phyloP scores from a whole-genome alignment of 208 protist genomes.

The Eutreptiella sp. region DNA sequence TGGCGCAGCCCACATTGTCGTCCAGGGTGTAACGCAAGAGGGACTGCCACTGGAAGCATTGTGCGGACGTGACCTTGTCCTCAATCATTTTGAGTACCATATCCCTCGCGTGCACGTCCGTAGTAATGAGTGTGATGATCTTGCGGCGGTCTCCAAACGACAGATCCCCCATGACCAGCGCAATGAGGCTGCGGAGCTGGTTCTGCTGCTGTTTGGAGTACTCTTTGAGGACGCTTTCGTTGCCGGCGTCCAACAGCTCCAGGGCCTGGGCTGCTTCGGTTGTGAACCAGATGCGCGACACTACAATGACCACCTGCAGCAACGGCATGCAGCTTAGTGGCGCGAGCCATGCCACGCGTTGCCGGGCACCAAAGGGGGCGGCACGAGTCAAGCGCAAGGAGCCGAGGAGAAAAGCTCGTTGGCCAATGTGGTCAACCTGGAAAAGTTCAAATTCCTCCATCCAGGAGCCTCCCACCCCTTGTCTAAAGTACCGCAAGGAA shows the following conservation, averaged over 20 bases:
- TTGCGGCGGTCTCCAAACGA: slow-evolving; percentile 41
- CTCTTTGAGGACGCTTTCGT: slow-evolving; percentile 67
- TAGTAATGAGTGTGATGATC: slow-evolving; percentile 65
- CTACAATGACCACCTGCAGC: slow-evolving; percentile 56
- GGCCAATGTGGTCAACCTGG: too few relatives aligned
- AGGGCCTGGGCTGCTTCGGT: slow-evolving; percentile 57
- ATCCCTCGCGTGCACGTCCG: slow-evolving; percentile 57
- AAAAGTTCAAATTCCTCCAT: too few relatives aligned
- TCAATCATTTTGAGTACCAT: slow-evolving; percentile 5
- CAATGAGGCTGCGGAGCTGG: slow-evolving; percentile 46
- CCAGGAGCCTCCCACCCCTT: too few relatives aligned
- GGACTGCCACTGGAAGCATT: slow-evolving; percentile 59
- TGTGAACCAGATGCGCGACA: slow-evolving; percentile 59
- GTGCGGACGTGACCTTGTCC: slow-evolving; percentile 33
- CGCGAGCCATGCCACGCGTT: too few relatives aligned
- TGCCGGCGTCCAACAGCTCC: slow-evolving; percentile 57
- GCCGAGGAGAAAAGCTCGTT: too few relatives aligned
- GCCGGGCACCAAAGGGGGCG: too few relatives aligned
- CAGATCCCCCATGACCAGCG: slow-evolving; percentile 39
- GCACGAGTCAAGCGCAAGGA: too few relatives aligned
- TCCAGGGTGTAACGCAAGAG: slow-evolving; percentile 63
- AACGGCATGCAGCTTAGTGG: slow-evolving; percentile 53
- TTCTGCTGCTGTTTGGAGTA: slow-evolving; percentile 57
- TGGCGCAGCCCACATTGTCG: slow-evolving; percentile 43
- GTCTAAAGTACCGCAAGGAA: too few relatives aligned